Evolutionary conservation across 2,329 filamentous ascomycete species (phyloP), one percentile per base, ranked within the genome.

Genomic region (Lachnellula willkommii): DNA sequence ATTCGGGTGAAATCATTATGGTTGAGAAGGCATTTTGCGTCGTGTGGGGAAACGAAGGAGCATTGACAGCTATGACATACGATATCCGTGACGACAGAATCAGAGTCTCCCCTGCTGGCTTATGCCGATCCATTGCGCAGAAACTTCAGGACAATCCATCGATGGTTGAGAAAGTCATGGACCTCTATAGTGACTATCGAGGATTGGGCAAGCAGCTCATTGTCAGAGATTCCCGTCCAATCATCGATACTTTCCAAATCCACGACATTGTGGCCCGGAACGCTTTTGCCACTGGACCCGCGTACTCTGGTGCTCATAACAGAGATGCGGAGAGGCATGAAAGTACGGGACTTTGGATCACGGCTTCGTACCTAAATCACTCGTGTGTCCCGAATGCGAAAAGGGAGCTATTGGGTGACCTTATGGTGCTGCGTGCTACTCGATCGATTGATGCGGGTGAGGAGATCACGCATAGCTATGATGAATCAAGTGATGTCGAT

Each of bases 1-100:
- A 70, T 20, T 71, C 75, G 0, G 80, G 80, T 0, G 76, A 81
- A 3, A 68, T 82, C 1, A 64, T 84, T 0, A 62, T 83, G 5
- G 82, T 78, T 47, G 80, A 83, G 58, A 83, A 83, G 59, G 78
- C 80, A 0, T 81, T 82, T 60, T 59, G 56, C 26, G 53, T 59
- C 14, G 53, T 56, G 7, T 60, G 48, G 66, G 63, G 67, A 1
- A 59, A 71, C n/a, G 68, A 71, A 45, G 20, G 55, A 0, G 66
- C 68, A 0, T 62, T 71, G 20, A 66, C 66, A 3, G 66, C 66
- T 2, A 56, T 73, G 47, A 69, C 68, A 0, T 72, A 69, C 39
- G 71, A 61, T 49, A 17, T 17, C 15, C 56, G 54, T 35, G 56
- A 61, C 24, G 59, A 61, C 39, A 59, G 37, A 46, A 57, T 59